Base-by-base conservation (phyloP, 176 grass and related monocot species). In the Zoysia pacifica region DNA sequence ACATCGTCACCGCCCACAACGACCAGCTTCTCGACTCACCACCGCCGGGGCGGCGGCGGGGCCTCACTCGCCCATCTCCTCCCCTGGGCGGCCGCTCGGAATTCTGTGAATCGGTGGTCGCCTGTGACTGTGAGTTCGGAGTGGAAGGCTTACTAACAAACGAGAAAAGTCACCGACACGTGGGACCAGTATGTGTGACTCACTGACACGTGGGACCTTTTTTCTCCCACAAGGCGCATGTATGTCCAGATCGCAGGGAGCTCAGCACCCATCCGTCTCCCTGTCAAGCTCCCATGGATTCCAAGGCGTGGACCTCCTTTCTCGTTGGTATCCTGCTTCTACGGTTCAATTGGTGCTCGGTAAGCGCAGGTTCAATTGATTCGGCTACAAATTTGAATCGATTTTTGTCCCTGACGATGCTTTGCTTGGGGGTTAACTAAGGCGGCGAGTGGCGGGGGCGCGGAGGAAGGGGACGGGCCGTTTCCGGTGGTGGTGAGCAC, bases 401-500 rank as follows among this genome's bases (percentile, higher is more conserved):
- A 20, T 46, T 58, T 44, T 3, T 37, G 3, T 19, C 41, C 7
- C n/a, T 70, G 70, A 81, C 37, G 66, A 28, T 20, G 47, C 62
- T 35, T 72, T 56, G 13, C 11, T 58, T 6, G 4, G 8, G 43
- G 48, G 40, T 35, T 62, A 18, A 51, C 68, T 53, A 39, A 90
- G 90, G 79, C 13, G 12, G 46, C n/a, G 5, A 20, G 55, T 16
- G 53, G 46, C 52, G 62, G 63, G 12, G 81, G 69, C 19, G 36
- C 7, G 38, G 78, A 39, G 47, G 78, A 81, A 70, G 39, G 28
- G 59, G 73, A 62, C 18, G 64, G 28, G 49, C 16, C 44, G 37
- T 87, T 84, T 52, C 90, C 92, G 44, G 48, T 94, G 67, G 92
- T 93, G 78, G 90, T 98, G 35, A 83, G 85, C 90, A 98, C 92